Conservation (phyloP, 305 asterid genomes). For the Solanum hybrid region DNA sequence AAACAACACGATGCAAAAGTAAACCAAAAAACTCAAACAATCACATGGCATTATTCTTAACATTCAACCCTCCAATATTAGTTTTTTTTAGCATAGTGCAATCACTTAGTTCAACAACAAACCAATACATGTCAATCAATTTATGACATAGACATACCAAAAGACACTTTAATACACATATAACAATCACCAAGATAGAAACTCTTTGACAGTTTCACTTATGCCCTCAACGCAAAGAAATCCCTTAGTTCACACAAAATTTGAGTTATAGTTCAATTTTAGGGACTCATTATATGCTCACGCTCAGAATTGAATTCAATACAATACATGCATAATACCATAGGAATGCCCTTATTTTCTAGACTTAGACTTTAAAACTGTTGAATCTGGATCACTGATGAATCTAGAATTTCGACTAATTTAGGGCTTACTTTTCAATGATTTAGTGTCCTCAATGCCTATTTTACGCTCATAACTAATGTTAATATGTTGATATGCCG, state of each 20-base stretch:
- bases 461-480: not conserved
- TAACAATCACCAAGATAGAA: too few species aligned
- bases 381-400: not conserved
- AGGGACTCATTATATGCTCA: not conserved
- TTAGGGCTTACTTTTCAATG: not conserved
- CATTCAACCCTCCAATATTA: not conserved
- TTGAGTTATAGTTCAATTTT: too few species aligned
- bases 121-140: not conserved
- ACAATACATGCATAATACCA: not conserved
- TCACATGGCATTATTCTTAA: not conserved
- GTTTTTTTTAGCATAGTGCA: not conserved
- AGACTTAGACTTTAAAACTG: not conserved
- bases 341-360: not conserved
- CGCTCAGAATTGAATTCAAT: too few species aligned
- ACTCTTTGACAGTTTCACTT: too few species aligned
- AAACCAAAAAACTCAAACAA: not conserved
- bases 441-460: not conserved
- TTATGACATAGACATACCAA: not conserved
- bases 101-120: not conserved
- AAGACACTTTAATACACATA: too few species aligned
- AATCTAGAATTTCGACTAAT: not conserved
- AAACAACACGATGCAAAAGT: not conserved
- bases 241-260: not conserved
- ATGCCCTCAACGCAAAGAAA: not conserved
- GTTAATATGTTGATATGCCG: not conserved